A percentile compares a stretch with the other conserved stretches of the same genome.
Evolutionary conservation across 352 stramenopile genomes (phyloP).

Genomic region (Phytopythium litorale): DNA sequence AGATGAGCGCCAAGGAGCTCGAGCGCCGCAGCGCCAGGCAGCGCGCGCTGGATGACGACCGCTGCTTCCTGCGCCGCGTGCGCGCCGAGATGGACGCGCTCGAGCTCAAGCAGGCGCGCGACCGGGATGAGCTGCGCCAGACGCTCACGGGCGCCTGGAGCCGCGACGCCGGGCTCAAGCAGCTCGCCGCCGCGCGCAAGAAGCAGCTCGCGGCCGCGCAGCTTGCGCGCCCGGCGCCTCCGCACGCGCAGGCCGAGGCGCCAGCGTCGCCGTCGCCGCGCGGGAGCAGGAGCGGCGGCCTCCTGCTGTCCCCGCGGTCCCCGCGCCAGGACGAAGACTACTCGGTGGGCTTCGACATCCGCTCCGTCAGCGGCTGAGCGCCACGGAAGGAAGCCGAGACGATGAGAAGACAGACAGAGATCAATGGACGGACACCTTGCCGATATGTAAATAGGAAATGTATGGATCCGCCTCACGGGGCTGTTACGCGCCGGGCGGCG

Average conservation of each 20-base stretch:
- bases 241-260: background rate
- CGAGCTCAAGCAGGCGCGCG: conserved; percentile 45
- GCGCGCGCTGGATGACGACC: conserved; percentile 49
- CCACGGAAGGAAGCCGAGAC: background rate
- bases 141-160: conserved; percentile 61
- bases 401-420: background rate
- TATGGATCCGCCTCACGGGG: background rate
- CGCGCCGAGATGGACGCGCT: conserved; percentile 56
- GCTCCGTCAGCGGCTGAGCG: conserved; percentile 31
- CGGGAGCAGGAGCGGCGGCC: conserved; percentile 19
- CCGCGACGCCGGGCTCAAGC: conserved; percentile 61
- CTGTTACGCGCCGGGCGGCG: background rate
- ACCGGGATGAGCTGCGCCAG: conserved; percentile 53
- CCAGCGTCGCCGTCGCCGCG: conserved; percentile 4
- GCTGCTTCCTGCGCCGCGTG: conserved; percentile 46
- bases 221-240: conserved; percentile 12
- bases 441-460: conserved; percentile 4
- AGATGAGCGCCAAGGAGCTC: conserved; percentile 56
- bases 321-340: conserved; percentile 35
- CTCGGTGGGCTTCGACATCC: conserved; percentile 75
- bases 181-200: conserved; percentile 56
- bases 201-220: conserved; percentile 52
- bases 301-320: conserved; percentile 1
- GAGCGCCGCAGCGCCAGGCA: conserved; percentile 34
- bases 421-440: background rate